These are phyloP conservation scores for Nemania sp. DNA, from an alignment of 2,329 filamentous ascomycete genomes.

Conservation along the genomic window DNA sequence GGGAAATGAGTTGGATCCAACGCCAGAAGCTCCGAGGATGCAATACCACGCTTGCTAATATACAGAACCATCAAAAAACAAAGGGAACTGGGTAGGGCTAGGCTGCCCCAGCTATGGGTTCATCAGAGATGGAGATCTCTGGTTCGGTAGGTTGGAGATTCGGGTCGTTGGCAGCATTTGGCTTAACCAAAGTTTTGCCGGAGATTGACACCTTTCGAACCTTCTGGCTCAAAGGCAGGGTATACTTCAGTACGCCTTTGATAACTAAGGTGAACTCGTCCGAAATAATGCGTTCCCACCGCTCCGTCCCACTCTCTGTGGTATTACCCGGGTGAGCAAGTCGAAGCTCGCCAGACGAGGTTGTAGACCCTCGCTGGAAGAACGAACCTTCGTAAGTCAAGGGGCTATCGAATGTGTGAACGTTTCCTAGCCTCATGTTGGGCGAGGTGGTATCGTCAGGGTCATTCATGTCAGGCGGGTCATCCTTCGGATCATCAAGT, in stretches of 20 bases:
- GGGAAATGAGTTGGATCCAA: slow-evolving; percentile 44
- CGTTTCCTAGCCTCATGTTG: slow-evolving; percentile 91
- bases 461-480: slow-evolving; percentile 58
- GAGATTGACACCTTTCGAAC: slow-evolving; percentile 70
- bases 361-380: slow-evolving; percentile 77
- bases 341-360: slow-evolving; percentile 85
- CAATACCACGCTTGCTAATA: slow-evolving; percentile 55
- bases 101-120: slow-evolving; percentile 43
- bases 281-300: slow-evolving; percentile 91
- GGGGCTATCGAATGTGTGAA: slow-evolving; percentile 87
- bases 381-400: slow-evolving; percentile 91
- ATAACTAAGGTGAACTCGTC: slow-evolving; percentile 95
- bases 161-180: slow-evolving; percentile 71
- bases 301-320: slow-evolving; percentile 84
- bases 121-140: slow-evolving; percentile 46
- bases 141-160: slow-evolving; percentile 55
- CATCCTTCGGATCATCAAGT: slow-evolving; percentile 55
- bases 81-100: slow-evolving; percentile 46
- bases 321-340: slow-evolving; percentile 86
- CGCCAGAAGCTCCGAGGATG: slow-evolving; percentile 51
- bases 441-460: slow-evolving; percentile 76
- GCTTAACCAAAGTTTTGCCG: slow-evolving; percentile 69
- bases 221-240: slow-evolving; percentile 70
- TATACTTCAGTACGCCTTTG: slow-evolving; percentile 89
- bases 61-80: slow-evolving; percentile 52